These are phyloP conservation scores for Skeletonema grethae DNA, from an alignment of 108 stramenopile genomes.

Conservation along the genomic window DNA sequence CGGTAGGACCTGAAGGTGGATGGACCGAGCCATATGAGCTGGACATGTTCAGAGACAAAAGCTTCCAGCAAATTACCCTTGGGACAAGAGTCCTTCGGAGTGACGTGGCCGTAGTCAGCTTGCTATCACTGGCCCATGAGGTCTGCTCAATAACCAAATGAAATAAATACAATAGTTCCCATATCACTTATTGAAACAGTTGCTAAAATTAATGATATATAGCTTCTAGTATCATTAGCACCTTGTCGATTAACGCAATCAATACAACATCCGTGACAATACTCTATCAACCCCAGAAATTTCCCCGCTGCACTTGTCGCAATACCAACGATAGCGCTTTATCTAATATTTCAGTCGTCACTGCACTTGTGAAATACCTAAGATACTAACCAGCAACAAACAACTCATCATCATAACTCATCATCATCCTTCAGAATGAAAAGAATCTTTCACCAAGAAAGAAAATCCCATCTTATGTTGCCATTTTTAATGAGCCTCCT, in stretches of 20 bases:
- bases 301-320: neutral
- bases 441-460: neutral
- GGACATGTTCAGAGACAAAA: conserved; percentile 60
- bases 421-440: no score
- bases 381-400: no score
- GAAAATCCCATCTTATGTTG: neutral
- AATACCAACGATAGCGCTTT: no score
- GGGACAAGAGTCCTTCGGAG: conserved; percentile 83
- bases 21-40: conserved; percentile 91
- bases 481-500: conserved; percentile 37
- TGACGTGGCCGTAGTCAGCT: conserved; percentile 88
- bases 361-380: no score
- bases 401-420: no score
- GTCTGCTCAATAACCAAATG: conserved; percentile 31
- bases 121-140: conserved; percentile 86
- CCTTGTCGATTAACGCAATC: neutral
- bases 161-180: neutral
- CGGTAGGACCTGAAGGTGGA: conserved; percentile 91
- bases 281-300: neutral
- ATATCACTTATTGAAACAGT: neutral
- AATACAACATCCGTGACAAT: neutral
- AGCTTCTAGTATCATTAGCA: neutral
- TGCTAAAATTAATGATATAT: neutral
- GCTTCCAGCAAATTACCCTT: conserved; percentile 85
- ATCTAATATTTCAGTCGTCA: no score